Conservation (phyloP, 2,329 filamentous ascomycete genomes). For the Calonectria pseudoturangicola region DNA sequence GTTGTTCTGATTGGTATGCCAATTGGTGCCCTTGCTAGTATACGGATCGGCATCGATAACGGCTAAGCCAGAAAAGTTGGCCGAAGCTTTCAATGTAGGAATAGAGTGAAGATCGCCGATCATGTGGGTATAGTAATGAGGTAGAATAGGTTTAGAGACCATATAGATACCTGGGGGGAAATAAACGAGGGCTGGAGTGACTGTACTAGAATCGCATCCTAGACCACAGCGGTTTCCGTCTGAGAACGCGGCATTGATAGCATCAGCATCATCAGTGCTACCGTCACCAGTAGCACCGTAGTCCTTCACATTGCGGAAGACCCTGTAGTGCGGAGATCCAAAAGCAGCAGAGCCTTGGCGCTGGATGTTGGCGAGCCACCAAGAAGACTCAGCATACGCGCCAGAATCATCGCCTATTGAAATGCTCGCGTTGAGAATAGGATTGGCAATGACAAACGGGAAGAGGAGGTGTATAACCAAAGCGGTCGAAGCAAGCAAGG, state of each 20-base stretch:
- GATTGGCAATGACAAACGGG: too few relatives aligned
- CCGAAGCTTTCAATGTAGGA: slow-evolving; percentile 84
- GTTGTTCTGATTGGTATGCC: slow-evolving; percentile 88
- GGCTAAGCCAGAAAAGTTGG: slow-evolving; percentile 87
- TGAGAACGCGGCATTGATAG: slow-evolving; percentile 89
- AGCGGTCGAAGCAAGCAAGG: too few relatives aligned
- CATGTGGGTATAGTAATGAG: slow-evolving; percentile 95
- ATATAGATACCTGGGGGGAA: slow-evolving; percentile 92
- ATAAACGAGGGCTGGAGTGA: slow-evolving; percentile 90
- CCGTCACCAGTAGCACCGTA: slow-evolving; percentile 83
- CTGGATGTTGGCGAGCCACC: slow-evolving; percentile 83
- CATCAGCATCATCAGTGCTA: slow-evolving; percentile 86
- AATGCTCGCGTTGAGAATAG: too few relatives aligned
- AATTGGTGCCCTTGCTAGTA: slow-evolving; percentile 78
- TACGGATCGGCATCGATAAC: slow-evolving; percentile 94
- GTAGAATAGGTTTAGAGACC: slow-evolving; percentile 86
- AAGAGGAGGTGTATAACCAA: too few relatives aligned
- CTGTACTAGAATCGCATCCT: slow-evolving; percentile 88
- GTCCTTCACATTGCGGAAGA: slow-evolving; percentile 86
- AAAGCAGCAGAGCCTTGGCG: slow-evolving; percentile 83
- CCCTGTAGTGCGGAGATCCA: slow-evolving; percentile 74
- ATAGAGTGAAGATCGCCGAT: slow-evolving; percentile 85
- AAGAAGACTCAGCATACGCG: slow-evolving; percentile 66
- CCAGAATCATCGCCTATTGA: too few relatives aligned
- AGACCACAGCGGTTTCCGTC: slow-evolving; percentile 85